Conservation (phyloP, 495 filamentous ascomycete species). For the Astrocystis sublimbata region DNA sequence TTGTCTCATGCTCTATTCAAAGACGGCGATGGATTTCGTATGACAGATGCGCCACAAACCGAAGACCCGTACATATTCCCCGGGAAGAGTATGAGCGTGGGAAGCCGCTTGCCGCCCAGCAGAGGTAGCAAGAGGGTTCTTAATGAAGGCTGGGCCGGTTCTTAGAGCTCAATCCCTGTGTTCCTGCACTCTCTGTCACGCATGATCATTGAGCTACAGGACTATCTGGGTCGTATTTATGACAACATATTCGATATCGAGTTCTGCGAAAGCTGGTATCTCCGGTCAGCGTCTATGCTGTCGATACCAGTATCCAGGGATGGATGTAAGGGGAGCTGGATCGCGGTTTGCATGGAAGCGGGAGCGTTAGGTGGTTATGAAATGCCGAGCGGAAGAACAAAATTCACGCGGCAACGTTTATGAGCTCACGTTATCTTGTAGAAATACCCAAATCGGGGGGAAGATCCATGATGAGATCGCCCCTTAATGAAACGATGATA, state of each 20-base stretch:
- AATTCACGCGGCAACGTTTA: background rate
- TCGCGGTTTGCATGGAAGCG: too few species aligned
- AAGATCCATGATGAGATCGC: too few species aligned
- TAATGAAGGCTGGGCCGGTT: background rate
- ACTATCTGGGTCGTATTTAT: too few species aligned
- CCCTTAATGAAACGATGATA: too few species aligned
- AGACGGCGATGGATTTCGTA: slow-evolving; percentile 68
- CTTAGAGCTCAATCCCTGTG: too few species aligned
- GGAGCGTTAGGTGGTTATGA: background rate
- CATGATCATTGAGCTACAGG: too few species aligned
- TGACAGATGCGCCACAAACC: slow-evolving; percentile 13
- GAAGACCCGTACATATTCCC: slow-evolving; percentile 1
- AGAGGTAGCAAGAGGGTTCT: background rate
- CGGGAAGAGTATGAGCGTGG: background rate
- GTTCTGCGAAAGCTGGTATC: too few species aligned
- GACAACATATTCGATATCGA: too few species aligned
- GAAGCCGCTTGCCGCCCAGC: background rate
- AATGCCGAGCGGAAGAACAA: background rate
- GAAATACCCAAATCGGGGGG: background rate
- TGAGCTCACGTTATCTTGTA: background rate
- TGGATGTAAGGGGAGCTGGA: too few species aligned
- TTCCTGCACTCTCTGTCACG: too few species aligned
- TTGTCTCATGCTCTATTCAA: slow-evolving; percentile 68
- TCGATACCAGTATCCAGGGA: too few species aligned
- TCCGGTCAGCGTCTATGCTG: too few species aligned